These are phyloP conservation scores for Fusarium odoratissimum DNA, from an alignment of 2,329 filamentous ascomycete genomes.

Conservation along the genomic window DNA sequence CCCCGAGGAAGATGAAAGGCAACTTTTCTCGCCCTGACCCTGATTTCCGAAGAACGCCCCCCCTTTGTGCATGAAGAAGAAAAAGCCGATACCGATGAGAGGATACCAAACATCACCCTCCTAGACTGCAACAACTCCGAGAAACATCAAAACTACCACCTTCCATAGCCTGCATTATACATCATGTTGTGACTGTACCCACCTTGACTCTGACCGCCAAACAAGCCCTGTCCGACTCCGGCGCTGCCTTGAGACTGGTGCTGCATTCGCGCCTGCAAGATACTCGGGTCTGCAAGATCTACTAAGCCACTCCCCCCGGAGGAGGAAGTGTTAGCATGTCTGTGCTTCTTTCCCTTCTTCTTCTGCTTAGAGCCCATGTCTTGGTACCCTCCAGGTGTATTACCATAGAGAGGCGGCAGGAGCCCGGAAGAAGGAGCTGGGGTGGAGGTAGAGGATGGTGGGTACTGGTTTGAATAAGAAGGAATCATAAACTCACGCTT, in stretches of 20 bases:
- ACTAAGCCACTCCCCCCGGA: slow-evolving; percentile 98
- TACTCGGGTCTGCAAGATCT: slow-evolving; percentile 99
- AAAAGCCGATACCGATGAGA: slow-evolving; percentile 38
- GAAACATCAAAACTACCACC: slow-evolving; percentile 66
- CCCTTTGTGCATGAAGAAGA: slow-evolving; percentile 36
- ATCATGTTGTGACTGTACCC: slow-evolving; percentile 91
- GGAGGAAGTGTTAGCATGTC: slow-evolving; percentile 99
- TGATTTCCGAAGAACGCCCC: slow-evolving; percentile 48
- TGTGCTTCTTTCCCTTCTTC: slow-evolving; percentile 99
- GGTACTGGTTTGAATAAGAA: slow-evolving; percentile 90
- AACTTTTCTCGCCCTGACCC: slow-evolving; percentile 33
- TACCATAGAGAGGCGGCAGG: slow-evolving; percentile 91
- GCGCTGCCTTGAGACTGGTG: slow-evolving; percentile 84
- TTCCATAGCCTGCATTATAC: slow-evolving; percentile 77
- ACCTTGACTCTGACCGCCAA: slow-evolving; percentile 91
- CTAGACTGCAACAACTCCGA: slow-evolving; percentile 30
- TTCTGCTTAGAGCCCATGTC: slow-evolving; percentile 97
- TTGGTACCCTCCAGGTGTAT: slow-evolving; percentile 86
- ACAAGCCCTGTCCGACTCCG: slow-evolving; percentile 89
- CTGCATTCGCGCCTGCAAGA: slow-evolving; percentile 97
- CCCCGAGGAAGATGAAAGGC: slow-evolving; percentile 43
- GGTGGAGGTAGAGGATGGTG: slow-evolving; percentile 82
- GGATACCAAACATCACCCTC: slow-evolving; percentile 40
- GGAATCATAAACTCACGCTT: slow-evolving; percentile 99
- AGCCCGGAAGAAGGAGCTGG: slow-evolving; percentile 90